Base-by-base conservation (phyloP, 1,139 yeast species). In the Geotrichum restrictum region DNA sequence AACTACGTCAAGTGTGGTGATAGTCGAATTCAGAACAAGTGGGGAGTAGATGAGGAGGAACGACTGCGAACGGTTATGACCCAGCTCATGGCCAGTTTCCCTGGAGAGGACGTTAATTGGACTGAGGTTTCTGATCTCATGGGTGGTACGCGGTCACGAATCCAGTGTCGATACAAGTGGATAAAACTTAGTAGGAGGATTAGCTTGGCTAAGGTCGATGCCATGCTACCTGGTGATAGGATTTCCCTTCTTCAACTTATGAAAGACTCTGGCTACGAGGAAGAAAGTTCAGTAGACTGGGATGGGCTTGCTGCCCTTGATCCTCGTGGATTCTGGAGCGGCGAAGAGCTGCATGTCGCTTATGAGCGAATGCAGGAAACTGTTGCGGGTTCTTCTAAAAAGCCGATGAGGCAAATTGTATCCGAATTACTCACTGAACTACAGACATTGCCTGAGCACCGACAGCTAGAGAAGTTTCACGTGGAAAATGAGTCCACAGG, bases 81-180 rank as follows among this genome's bases (percentile, higher is more conserved):
- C 1, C 68, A 68, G 41, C 66, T 77, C 60, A 48, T 57, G 45
- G 63, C 64, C 16, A 60, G 56, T 21, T 64, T 62, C 39, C 67
- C 64, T 38, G 59, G 49, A 41, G 39, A 51, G 13, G 69, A 77
- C 1, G 81, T 89, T 48, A 91, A 91, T 66, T 91, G 98, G 97
- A 89, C 97, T 0, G 73, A 82, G 11, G 94, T 91, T 1, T 83
- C 94, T 63, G 97, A 91, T 64, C 74, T 79, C 48, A 88, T 91
- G 95, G 83, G 87, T 40, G 97, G 97, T 2, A 74, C 81, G 1
- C 77, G 98, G 56, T 86, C 95, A 0, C 77, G 98, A 59, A 89
- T 91, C 59, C 98, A 91, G 69, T 91, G 97, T 67, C 80, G 97
- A 52, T 91, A 91, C 70, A 91, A 91, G 68, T 91, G 97, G 96